phyloP scores from a whole-genome alignment of 2,329 filamentous ascomycete species.

The Arthrocladium fulminans region DNA sequence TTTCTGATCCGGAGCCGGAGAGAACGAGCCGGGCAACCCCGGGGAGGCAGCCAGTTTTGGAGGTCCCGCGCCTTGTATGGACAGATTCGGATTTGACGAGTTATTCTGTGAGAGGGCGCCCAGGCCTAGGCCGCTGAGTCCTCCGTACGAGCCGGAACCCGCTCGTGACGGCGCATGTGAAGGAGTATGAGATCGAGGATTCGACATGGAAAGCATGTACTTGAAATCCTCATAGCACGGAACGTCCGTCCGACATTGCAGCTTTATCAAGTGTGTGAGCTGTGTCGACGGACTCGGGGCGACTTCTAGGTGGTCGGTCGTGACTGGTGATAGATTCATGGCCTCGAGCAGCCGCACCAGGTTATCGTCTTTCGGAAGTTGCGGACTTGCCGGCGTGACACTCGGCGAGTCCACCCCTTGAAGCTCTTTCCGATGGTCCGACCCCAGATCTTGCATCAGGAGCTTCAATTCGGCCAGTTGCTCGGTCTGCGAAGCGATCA shows the following conservation, averaged over 20 bases:
- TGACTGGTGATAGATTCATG: slow-evolving; percentile 44
- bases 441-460: slow-evolving; percentile 76
- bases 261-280: slow-evolving; percentile 73
- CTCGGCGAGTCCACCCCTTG: slow-evolving; percentile 52
- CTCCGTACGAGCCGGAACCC: slow-evolving; percentile 62
- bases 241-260: slow-evolving; percentile 74
- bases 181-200: slow-evolving; percentile 30
- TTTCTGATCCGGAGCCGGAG: slow-evolving; percentile 28
- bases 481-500: slow-evolving; percentile 85
- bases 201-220: slow-evolving; percentile 58
- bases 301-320: slow-evolving; percentile 44
- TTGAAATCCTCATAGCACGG: slow-evolving; percentile 77
- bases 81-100: slow-evolving; percentile 39
- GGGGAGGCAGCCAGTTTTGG: slow-evolving; percentile 50
- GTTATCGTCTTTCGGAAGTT: slow-evolving; percentile 47
- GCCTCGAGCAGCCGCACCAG: slow-evolving; percentile 53
- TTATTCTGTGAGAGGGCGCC: slow-evolving; percentile 26
- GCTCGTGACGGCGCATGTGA: slow-evolving; percentile 49
- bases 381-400: slow-evolving; percentile 68
- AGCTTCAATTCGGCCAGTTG: slow-evolving; percentile 84
- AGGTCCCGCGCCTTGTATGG: slow-evolving; percentile 45
- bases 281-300: slow-evolving; percentile 56
- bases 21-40: slow-evolving; percentile 36
- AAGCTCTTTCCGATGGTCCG: slow-evolving; percentile 59
- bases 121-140: slow-evolving; percentile 51